A percentile compares a stretch with the other conserved stretches of the same genome.
phyloP scores from a whole-genome alignment of 106 monocot species.

The Dendrobium chrysotoxum region DNA sequence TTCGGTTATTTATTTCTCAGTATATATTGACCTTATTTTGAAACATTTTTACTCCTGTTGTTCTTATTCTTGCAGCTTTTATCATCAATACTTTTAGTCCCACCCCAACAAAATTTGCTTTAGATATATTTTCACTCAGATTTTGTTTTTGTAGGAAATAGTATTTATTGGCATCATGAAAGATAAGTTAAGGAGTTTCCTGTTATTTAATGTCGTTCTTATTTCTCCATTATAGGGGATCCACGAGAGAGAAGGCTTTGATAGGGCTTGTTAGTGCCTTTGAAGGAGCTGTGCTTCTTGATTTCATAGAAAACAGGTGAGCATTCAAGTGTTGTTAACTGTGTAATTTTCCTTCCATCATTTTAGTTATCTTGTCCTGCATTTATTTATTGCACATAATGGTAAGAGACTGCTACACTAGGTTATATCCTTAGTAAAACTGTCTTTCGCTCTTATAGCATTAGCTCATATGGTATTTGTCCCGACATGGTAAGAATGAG shows the following conservation, averaged over 20 bases:
- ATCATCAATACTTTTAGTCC: background rate
- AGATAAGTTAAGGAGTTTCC: background rate
- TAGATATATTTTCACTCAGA: background rate
- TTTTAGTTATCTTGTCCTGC: background rate
- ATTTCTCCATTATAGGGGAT: conserved; percentile 23
- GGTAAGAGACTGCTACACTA: background rate
- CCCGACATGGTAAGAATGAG: too few relatives aligned
- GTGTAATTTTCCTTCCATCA: background rate
- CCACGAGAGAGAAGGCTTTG: conserved; percentile 50
- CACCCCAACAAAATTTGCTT: background rate
- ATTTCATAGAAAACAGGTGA: conserved; percentile 49
- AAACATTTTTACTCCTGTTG: background rate
- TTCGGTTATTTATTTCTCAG: background rate
- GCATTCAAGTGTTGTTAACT: conserved; percentile 2
- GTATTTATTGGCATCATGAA: background rate
- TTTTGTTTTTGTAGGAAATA: background rate
- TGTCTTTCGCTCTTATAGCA: too few relatives aligned
- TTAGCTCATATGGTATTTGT: too few relatives aligned
- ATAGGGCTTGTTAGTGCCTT: conserved; percentile 46
- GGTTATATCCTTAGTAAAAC: background rate
- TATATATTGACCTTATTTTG: background rate
- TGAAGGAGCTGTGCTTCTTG: conserved; percentile 35
- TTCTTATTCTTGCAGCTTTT: background rate
- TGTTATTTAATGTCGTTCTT: background rate
- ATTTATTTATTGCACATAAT: background rate